Base-by-base conservation (phyloP, 2,329 filamentous ascomycete genomes). In the Hypoxylon sp. region DNA sequence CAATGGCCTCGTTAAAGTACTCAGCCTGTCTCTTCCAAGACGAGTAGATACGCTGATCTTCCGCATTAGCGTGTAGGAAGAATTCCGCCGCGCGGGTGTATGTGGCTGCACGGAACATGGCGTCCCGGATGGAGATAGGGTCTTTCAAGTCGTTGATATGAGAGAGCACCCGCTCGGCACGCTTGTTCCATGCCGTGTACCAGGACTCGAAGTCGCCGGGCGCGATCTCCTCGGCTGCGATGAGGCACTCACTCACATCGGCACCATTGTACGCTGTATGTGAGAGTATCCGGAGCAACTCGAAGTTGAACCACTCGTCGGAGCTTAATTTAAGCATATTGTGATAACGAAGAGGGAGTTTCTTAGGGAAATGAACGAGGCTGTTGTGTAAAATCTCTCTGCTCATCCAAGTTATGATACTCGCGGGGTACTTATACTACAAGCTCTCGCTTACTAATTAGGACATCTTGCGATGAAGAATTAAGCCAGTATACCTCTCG, bases 201-300 rank as follows among this genome's bases (percentile, higher is more conserved):
- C 17, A 79, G 51, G 30, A 78, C 71, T 60, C 64, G 6, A 66
- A 66, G 54, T 66, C 64, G n/a, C 64, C 64, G 11, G 64, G 64
- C 13, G 49, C 37, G 14, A 66, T 62, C 58, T 66, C 64, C 14
- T n/a, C 58, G 3, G 64, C 64, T 1, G 58, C 64, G 35, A 66
- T 48, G 30, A 66, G 64, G 46, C 57, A 58, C 48, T 77, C 74
- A n/a, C 68, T 74, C 22, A 74, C 68, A 58, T 76, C 71, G 2
- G 76, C 68, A 20, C 77, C 76, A 30, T 64, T 55, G 44, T 74
- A 75, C n/a, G 64, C 55, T 13, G 71, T 61, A 13, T 68, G 65
- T 14, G 64, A 50, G 31, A 74, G 63, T 3, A 65, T 54, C 25
- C 71, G 68, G 25, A 75, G 69, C 35, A 76, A 58, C 70, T 75